Evolutionary conservation across 805 yeast genomes (phyloP).

Genomic region (Blastobotrys terrestris): DNA sequence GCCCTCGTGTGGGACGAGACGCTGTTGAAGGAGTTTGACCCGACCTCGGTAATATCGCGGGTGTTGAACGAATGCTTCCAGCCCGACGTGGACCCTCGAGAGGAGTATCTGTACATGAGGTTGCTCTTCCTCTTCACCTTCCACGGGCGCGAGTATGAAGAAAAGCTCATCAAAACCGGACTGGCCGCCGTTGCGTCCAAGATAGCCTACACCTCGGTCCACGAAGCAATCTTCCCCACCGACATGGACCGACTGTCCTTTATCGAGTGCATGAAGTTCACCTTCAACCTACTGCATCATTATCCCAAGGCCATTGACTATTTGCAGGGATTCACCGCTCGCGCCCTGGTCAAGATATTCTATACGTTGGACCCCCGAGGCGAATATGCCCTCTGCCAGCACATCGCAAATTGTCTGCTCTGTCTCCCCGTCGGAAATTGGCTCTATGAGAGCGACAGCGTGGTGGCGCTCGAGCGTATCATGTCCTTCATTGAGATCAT

Average conservation of each 20-base stretch:
- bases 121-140: conserved; percentile 14
- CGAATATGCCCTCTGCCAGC: conserved; percentile 9
- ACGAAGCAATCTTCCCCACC: background rate
- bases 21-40: conserved; percentile 7
- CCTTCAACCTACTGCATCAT: conserved; percentile 14
- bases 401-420: conserved; percentile 12
- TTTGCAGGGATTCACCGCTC: conserved; percentile 7
- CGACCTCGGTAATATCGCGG: background rate
- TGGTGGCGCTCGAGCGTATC: background rate
- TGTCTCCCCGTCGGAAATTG: conserved; percentile 10
- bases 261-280: conserved; percentile 14
- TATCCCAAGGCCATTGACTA: conserved; percentile 10
- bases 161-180: conserved; percentile 8
- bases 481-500: conserved; percentile 5
- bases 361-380: conserved; percentile 4
- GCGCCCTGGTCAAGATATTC: conserved; percentile 7
- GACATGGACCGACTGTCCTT: conserved; percentile 7
- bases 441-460: conserved; percentile 7
- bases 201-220: conserved; percentile 1
- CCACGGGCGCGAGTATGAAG: conserved; percentile 6
- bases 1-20: conserved; percentile 10
- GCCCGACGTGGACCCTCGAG: conserved; percentile 3
- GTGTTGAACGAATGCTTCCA: conserved; percentile 8
- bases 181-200: conserved; percentile 3
- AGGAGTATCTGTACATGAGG: conserved; percentile 9